Evolutionary conservation across 345 rosid genomes (phyloP), one percentile per base, ranked within the genome.

Genomic region (Pistacia vera): DNA sequence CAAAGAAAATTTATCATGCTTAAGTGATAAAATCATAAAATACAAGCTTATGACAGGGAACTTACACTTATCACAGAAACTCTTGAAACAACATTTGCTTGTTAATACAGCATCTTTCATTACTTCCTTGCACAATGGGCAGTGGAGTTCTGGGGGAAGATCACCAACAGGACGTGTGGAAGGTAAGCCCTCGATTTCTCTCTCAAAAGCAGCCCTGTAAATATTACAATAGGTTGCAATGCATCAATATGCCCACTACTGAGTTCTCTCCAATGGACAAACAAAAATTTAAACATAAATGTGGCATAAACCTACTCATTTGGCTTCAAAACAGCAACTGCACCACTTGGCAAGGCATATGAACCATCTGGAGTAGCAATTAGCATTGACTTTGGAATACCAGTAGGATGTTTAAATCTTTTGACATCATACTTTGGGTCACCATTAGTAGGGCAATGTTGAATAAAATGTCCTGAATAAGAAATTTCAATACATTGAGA

Each of bases 381-480:
- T 70, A 97, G 86, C 99, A 97, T 97, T 28, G 99, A 97, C 87
- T 94, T 97, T 35, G 99, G 98, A 72, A 97, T 94, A 55, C 99
- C 99, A 46, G 98, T 97, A 17, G 98, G 97, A 77, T 93, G 98
- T 77, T 88, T 97, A 75, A 90, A 93, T 85, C 98, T 90, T 82
- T 88, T 97, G 62, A 97, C 85, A 83, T 97, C 97, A 70, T 80
- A 97, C 75, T 63, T 89, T 20, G 99, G 99, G 82, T 97, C 98
- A 61, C 99, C 98, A 79, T 97, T 97, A 63, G 99, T 97, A 63
- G 99, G 97, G 62, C 98, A 97, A 75, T 97, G 99, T 86, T 97
- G 99, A 76, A 97, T 97, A 82, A 91, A 94, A 86, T 97, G 99
- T 28, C 99, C 99, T 96, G 87, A 74, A 71, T 35, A 25, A 52